A percentile compares a stretch with the other conserved stretches of the same genome.
phyloP scores from a whole-genome alignment of 257 asterid genomes.

The Forsythia suspensa region DNA sequence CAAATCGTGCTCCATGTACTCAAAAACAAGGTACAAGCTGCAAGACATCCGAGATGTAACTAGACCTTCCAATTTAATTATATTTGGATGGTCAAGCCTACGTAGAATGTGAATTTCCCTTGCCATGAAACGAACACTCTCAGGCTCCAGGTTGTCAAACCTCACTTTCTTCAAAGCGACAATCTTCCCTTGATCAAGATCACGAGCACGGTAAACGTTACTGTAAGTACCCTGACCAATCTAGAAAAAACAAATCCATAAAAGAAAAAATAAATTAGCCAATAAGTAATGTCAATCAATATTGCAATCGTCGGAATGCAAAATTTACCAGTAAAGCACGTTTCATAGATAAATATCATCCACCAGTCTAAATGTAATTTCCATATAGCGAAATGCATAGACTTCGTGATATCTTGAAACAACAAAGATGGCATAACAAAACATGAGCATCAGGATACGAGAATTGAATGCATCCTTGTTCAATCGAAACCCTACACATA shows the following conservation, averaged over 20 bases:
- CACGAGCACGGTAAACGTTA: conserved; percentile 91
- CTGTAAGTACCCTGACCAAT: conserved; percentile 99
- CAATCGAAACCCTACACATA: background rate
- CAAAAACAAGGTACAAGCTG: conserved; percentile 91
- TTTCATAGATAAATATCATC: background rate
- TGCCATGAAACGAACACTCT: conserved; percentile 97
- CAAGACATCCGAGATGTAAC: conserved; percentile 95
- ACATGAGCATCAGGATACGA: background rate
- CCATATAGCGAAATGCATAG: background rate
- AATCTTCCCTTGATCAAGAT: conserved; percentile 83
- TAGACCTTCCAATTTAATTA: conserved; percentile 87
- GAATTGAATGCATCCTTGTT: background rate
- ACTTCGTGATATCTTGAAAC: background rate
- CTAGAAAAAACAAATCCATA: conserved; percentile 35
- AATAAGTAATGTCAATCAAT: background rate
- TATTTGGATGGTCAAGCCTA: conserved; percentile 84
- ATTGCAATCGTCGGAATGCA: background rate
- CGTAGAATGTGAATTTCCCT: conserved; percentile 93
- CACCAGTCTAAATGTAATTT: background rate
- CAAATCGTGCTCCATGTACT: conserved; percentile 97
- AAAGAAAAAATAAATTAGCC: conserved; percentile 13
- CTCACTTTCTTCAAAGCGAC: conserved; percentile 94
- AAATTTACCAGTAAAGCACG: background rate
- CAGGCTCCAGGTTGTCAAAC: conserved; percentile 94
- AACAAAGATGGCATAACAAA: background rate